phyloP scores from a whole-genome alignment of 2,329 filamentous ascomycete species.

The Aspergillus pseudoterreus region DNA sequence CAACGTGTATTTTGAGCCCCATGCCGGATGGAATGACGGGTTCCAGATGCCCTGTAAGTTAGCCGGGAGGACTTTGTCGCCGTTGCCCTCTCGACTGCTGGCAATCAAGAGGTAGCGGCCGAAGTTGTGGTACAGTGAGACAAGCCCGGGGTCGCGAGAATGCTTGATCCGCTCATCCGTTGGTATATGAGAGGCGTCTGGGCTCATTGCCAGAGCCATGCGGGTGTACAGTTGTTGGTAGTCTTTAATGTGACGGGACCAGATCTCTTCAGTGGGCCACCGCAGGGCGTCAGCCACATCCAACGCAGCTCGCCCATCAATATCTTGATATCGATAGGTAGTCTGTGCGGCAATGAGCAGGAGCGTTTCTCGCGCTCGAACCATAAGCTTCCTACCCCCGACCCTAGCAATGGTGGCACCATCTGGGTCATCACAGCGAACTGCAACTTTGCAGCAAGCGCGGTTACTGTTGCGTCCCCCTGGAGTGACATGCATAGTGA shows the following conservation, averaged over 20 bases:
- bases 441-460: slow-evolving; percentile 29
- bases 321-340: slow-evolving; percentile 31
- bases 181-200: slow-evolving; percentile 20
- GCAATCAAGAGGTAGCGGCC: slow-evolving; percentile 54
- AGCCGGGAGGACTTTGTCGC: slow-evolving; percentile 30
- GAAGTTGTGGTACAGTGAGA: slow-evolving; percentile 53
- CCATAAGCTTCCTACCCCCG: slow-evolving; percentile 34
- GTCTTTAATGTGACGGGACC: slow-evolving; percentile 29
- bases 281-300: slow-evolving; percentile 25
- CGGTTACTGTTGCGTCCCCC: slow-evolving; percentile 34
- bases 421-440: slow-evolving; percentile 22
- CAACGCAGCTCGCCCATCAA: slow-evolving; percentile 21
- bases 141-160: slow-evolving; percentile 49
- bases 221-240: slow-evolving; percentile 31
- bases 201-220: slow-evolving; percentile 26
- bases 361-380: slow-evolving; percentile 34
- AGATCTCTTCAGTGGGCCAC: slow-evolving; percentile 20
- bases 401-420: slow-evolving; percentile 15
- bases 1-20: slow-evolving; percentile 56
- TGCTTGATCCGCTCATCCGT: slow-evolving; percentile 28
- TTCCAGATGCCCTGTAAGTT: slow-evolving; percentile 59
- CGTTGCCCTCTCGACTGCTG: slow-evolving; percentile 42
- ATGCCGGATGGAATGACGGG: slow-evolving; percentile 44
- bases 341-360: slow-evolving; percentile 41
- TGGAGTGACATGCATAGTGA: slow-evolving; percentile 37